Conservation (phyloP, 108 stramenopile species). For the Nitzschia inconspicua region DNA sequence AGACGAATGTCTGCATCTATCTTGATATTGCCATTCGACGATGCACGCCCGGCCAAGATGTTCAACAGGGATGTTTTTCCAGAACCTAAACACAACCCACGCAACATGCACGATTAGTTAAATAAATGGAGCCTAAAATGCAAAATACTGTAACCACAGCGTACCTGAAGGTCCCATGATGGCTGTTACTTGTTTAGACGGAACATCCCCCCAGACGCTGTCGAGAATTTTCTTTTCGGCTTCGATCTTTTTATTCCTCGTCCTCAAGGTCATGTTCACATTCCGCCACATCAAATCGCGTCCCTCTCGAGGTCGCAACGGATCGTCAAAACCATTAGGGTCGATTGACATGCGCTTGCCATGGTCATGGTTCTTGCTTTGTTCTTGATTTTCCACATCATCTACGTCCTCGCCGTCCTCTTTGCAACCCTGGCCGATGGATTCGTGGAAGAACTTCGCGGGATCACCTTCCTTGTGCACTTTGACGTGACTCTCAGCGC, state of each 20-base stretch:
- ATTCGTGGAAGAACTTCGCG: no score
- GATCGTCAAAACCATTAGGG: conserved; percentile 24
- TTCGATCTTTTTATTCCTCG: conserved; percentile 10
- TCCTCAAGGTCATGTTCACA: conserved; percentile 38
- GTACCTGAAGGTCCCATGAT: conserved; percentile 43
- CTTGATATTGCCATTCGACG: conserved; percentile 13
- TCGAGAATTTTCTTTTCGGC: conserved; percentile 28
- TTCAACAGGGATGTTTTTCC: conserved; percentile 70
- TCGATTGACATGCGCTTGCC: not conserved
- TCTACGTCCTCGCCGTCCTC: not conserved
- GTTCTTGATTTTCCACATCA: not conserved
- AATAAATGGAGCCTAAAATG: not conserved
- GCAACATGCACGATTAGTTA: not conserved
- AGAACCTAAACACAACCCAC: conserved; percentile 12
- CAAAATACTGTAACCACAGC: no score
- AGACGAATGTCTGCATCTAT: conserved; percentile 37
- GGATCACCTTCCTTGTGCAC: not conserved
- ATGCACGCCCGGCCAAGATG: conserved; percentile 51
- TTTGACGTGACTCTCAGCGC: not conserved
- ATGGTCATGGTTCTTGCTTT: not conserved
- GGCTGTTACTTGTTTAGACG: conserved; percentile 48
- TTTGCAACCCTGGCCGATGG: no score
- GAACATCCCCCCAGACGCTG: conserved; percentile 56
- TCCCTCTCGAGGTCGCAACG: conserved; percentile 37
- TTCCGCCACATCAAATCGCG: conserved; percentile 39